Base-by-base conservation (phyloP, 2,329 filamentous ascomycete genomes). In the Hypoxylon rubiginosum region DNA sequence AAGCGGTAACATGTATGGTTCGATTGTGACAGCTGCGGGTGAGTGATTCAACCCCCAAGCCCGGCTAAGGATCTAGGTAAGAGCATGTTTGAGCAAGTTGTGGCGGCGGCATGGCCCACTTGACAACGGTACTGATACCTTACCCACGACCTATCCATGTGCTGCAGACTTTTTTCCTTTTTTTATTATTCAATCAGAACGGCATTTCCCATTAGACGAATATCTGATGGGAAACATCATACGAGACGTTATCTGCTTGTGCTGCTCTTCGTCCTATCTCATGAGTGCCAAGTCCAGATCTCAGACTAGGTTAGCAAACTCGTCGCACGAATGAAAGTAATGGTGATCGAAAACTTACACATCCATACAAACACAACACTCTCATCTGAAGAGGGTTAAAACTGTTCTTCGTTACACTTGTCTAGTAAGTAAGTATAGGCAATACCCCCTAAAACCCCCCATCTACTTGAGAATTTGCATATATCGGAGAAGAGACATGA, bases 11-110 rank as follows among this genome's bases (percentile, higher is more conserved):
- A 28, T 28, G 34, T 15, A 15, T 55, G 51, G 46, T 48, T 52
- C 46, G 45, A 51, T 61, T 46, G 17, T 36, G 19, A 19, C n/a
- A 9, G 34, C 24, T 30, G 3, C 15, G 30, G 48, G 49, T 66
- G 34, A 36, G 3, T 48, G 56, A 50, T 9, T 58, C 9, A 21
- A 49, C 17, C n/a, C 19, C 24, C 15, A 48, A 32, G 15, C 34
- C 34, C 11, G 4, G 13, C 34, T 15, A 36, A 41, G 28, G n/a
- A n/a, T n/a, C n/a, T n/a, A n/a, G n/a, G n/a, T n/a, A n/a, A n/a
- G 58, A 60, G 65, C 54, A 62, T 17, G 58, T 65, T 68, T 68
- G 65, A 65, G 65, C 65, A 68, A 53, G 41, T 68, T 68, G 30
- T 55, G 32, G 21, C 43, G n/a, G 49, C 24, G 15, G 46, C 21